A percentile compares a stretch with the other conserved stretches of the same genome.
Conservation (phyloP, 2,329 filamentous ascomycete species). For the Ascochyta koolunga region DNA sequence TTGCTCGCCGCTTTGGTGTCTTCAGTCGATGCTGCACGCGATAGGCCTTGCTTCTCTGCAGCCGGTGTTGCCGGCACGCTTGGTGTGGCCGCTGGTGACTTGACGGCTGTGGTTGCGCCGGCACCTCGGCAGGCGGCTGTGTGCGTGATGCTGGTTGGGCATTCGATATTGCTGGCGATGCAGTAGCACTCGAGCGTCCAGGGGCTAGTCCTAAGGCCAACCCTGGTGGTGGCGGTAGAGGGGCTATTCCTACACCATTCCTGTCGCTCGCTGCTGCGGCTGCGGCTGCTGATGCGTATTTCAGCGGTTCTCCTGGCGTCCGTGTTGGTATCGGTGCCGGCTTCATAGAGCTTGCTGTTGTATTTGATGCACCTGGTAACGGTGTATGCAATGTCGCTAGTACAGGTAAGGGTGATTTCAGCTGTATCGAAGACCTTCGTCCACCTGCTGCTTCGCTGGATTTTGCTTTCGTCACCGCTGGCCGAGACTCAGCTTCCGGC, state of each 20-base stretch:
- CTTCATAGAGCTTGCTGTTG: constrained; percentile 77
- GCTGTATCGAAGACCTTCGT: constrained; percentile 81
- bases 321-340: constrained; percentile 85
- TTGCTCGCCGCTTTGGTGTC: constrained; percentile 34
- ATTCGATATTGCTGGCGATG: constrained; percentile 56
- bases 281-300: constrained; percentile 95
- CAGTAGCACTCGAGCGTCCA: constrained; percentile 59
- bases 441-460: constrained; percentile 64
- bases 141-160: constrained; percentile 49
- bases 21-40: constrained; percentile 39
- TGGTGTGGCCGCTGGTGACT: constrained; percentile 54
- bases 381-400: constrained; percentile 87
- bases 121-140: constrained; percentile 47
- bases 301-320: constrained; percentile 86
- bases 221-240: constrained; percentile 87
- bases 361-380: constrained; percentile 65
- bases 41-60: constrained; percentile 50
- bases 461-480: constrained; percentile 60
- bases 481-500: constrained; percentile 63
- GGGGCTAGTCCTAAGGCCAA: constrained; percentile 28
- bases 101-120: constrained; percentile 45
- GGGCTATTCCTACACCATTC: constrained; percentile 87
- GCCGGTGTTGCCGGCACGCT: constrained; percentile 55
- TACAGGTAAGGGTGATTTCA: constrained; percentile 93
- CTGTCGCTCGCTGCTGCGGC: constrained; percentile 91